Base-by-base conservation (phyloP, 2,329 filamentous ascomycete species). In the Lomentospora prolificans region DNA sequence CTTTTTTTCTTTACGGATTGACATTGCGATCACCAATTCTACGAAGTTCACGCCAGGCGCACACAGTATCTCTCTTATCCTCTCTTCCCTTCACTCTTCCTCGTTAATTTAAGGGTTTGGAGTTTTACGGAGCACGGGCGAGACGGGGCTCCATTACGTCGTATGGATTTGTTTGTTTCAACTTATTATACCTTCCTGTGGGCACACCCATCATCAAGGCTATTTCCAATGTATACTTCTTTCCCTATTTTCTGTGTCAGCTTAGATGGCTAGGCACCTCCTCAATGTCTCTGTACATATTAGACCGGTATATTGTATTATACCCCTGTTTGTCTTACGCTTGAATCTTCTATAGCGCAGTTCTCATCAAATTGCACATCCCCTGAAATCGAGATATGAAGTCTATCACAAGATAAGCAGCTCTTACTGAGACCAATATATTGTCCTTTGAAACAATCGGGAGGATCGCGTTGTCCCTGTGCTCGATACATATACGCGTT, bases 121-220 rank as follows among this genome's bases (percentile, higher is more conserved):
- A 41, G 36, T 74, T 60, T 64, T 67, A 9, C 64, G 62, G 17
- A 19, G 17, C n/a, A 44, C 54, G 54, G 27, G 39, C 25, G 36
- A 25, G 10, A 53, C 17, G 19, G 10, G 30, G 51, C 25, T 50
- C 46, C 22, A 28, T 28, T 33, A 14, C 19, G 17, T 48, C 22
- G 24, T 5, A 22, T 48, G 22, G 44, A 48, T 19, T 48, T 25
- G 22, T 41, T 41, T 41, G n/a, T 17, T 22, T 17, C 44, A 22
- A 22, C 12, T 17, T 41, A 17, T 7, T 41, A 17, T 41, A 41
- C n/a, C 36, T 41, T 41, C 36, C 9, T 17, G 19, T 17, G 36
- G 36, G 36, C n/a, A n/a, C n/a, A 12, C 30, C 6, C 22, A 22
- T 48, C 24, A 17, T 48, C 44, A 17, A 17, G n/a, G n/a, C n/a